These are phyloP conservation scores for Dryadomyces quercivorus DNA, from an alignment of 2,329 filamentous ascomycete genomes.

Conservation along the genomic window DNA sequence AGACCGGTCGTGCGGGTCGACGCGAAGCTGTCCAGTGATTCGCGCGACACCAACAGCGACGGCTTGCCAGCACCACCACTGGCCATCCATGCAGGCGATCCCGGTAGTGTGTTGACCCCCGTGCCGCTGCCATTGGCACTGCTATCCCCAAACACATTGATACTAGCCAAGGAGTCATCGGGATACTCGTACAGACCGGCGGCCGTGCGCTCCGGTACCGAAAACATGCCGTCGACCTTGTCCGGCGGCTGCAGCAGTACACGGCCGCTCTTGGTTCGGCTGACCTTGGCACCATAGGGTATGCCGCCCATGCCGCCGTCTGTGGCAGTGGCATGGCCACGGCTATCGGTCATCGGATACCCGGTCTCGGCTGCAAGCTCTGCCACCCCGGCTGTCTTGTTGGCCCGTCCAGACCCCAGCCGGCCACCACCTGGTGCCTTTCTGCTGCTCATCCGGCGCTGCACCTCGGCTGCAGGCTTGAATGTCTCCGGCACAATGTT, in stretches of 20 bases:
- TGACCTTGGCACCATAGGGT: conserved; percentile 20
- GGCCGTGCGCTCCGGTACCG: conserved; percentile 53
- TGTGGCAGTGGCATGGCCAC: conserved; percentile 11
- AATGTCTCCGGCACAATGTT: conserved; percentile 86
- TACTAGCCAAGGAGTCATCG: conserved; percentile 52
- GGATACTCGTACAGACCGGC: conserved; percentile 58
- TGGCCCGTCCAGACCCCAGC: conserved; percentile 9
- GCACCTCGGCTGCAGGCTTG: conserved; percentile 39
- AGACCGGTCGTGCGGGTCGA: conserved; percentile 39
- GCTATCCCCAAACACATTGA: conserved; percentile 22
- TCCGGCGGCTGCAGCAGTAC: conserved; percentile 56
- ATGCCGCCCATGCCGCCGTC: conserved; percentile 33
- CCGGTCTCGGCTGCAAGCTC: not conserved
- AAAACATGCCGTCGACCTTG: conserved; percentile 67
- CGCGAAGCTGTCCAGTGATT: conserved; percentile 55
- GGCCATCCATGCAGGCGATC: not conserved
- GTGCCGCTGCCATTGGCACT: not conserved
- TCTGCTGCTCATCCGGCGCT: conserved; percentile 17
- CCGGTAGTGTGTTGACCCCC: not conserved
- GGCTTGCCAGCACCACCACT: not conserved
- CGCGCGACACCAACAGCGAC: conserved; percentile 27
- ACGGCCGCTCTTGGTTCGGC: conserved; percentile 31
- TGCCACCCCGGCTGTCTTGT: not conserved
- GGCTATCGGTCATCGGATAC: too few species aligned
- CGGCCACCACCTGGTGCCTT: not conserved